Conservation (phyloP, 257 asterid genomes). For the Nicotiana otophora region DNA sequence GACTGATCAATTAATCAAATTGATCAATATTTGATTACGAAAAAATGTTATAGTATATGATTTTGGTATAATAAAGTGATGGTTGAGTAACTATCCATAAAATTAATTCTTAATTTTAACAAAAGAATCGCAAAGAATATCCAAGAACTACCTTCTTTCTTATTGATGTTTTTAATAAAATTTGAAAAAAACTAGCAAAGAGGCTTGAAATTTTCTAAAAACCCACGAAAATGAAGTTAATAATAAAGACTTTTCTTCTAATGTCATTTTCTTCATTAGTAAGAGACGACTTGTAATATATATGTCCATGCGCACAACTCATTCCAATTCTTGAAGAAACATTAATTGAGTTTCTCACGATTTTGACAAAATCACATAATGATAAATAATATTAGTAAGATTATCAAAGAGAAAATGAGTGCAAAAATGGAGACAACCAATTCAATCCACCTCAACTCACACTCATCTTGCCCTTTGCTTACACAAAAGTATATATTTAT, state of each 20-base stretch:
- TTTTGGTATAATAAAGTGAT: no score
- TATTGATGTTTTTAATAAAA: neutral
- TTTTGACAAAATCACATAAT: neutral
- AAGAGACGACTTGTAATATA: slow-evolving; percentile 1
- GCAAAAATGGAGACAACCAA: neutral
- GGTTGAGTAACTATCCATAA: no score
- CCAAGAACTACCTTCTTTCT: neutral
- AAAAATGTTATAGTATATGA: no score
- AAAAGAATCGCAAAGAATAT: neutral
- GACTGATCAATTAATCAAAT: neutral
- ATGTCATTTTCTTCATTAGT: slow-evolving; percentile 21
- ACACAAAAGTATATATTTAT: neutral
- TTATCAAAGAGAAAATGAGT: neutral
- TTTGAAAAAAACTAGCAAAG: neutral
- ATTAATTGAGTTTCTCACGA: neutral
- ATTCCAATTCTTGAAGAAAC: neutral
- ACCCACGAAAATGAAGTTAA: slow-evolving; percentile 31
- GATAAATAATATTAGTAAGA: neutral
- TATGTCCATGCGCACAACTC: slow-evolving; percentile 1
- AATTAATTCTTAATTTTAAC: neutral
- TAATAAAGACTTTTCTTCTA: neutral
- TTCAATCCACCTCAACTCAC: neutral
- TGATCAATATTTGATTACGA: no score
- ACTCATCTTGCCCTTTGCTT: neutral
- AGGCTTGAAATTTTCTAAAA: neutral